Percentiles rank a stretch among this genome's conserved stretches.
These are phyloP conservation scores for Phytophthora fragariaefolia DNA, from an alignment of 352 stramenopile species.

Conservation along the genomic window DNA sequence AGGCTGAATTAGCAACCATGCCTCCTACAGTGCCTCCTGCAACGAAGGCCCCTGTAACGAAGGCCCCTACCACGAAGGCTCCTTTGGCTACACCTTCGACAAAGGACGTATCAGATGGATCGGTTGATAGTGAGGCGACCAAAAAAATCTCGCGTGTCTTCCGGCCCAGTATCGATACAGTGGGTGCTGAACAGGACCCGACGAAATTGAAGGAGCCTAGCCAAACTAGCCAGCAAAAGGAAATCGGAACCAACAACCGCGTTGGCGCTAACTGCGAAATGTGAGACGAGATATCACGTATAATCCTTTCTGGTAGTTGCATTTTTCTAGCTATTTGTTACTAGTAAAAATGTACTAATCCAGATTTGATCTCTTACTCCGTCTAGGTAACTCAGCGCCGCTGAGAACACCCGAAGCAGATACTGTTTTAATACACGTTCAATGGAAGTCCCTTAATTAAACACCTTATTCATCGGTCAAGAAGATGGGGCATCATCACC, in stretches of 20 bases:
- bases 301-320: background rate
- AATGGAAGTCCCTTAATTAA: too few species aligned
- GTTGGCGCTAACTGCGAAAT: constrained; percentile 15
- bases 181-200: constrained; percentile 11
- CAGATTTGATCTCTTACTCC: too few species aligned
- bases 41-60: constrained; percentile 5
- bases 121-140: background rate
- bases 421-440: too few species aligned
- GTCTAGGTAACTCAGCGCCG: too few species aligned
- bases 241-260: background rate
- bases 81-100: background rate
- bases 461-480: too few species aligned
- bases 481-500: too few species aligned
- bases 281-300: constrained; percentile 1
- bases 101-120: background rate
- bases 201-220: background rate
- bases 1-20: constrained; percentile 4
- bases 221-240: background rate
- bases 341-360: too few species aligned
- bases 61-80: background rate
- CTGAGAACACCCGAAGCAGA: too few species aligned
- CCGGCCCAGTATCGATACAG: background rate
- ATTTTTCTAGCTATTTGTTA: too few species aligned
- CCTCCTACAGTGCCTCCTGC: constrained; percentile 11
- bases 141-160: background rate